Evolutionary conservation across 305 asterid genomes (phyloP).

Genomic region (Fraxinus albicans): DNA sequence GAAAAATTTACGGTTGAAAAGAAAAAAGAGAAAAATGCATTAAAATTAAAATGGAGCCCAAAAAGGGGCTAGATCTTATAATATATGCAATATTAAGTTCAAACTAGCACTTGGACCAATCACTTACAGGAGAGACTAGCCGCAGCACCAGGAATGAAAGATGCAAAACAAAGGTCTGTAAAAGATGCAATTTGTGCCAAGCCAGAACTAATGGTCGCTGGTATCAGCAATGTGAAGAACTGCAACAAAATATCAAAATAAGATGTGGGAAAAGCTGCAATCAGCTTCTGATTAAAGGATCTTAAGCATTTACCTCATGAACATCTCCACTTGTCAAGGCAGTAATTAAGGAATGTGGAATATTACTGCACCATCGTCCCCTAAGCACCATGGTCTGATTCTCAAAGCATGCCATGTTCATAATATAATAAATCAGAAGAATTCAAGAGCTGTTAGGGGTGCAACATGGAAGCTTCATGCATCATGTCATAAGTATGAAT

Average conservation of each 20-base stretch:
- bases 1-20: too few relatives aligned
- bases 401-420: neutral
- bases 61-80: too few relatives aligned
- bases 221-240: conserved; percentile 47
- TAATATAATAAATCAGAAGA: conserved; percentile 4
- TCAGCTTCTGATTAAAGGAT: conserved; percentile 1
- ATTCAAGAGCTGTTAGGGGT: neutral
- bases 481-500: neutral
- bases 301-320: conserved; percentile 34
- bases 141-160: conserved; percentile 43
- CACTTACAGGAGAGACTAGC: conserved; percentile 51
- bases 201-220: conserved; percentile 47
- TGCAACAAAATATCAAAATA: conserved; percentile 19
- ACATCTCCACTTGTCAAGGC: conserved; percentile 33
- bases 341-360: conserved; percentile 32
- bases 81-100: neutral
- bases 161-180: conserved; percentile 47
- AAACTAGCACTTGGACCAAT: conserved; percentile 1
- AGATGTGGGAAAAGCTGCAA: neutral
- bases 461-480: neutral
- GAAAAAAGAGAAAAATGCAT: too few relatives aligned
- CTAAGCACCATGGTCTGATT: conserved; percentile 36
- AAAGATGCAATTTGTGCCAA: conserved; percentile 47
- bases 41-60: too few relatives aligned
- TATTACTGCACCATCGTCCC: conserved; percentile 22